Evolutionary conservation across 2,329 filamentous ascomycete species (phyloP), one percentile per base, ranked within the genome.

Genomic region (Alternaria longipes): DNA sequence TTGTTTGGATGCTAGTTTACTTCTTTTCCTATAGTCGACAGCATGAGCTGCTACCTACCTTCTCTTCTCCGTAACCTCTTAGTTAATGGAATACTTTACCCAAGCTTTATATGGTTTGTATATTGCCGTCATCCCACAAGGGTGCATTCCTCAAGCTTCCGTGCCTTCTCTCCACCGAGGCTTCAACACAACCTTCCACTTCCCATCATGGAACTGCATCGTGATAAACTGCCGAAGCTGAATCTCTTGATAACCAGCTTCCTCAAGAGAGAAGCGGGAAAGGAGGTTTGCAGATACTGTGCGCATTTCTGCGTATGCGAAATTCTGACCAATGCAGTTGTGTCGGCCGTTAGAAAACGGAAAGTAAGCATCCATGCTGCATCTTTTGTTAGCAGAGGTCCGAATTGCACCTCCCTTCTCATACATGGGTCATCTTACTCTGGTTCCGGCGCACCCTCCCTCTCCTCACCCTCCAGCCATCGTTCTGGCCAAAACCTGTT

Each of bases 151-250:
- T 34, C 14, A 54, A 24, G 26, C 26, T 12, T 54, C 20, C 26
- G 26, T 40, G 34, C 12, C 18, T 6, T 44, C 38, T 24, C 42
- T 53, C 50, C 50, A 53, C 12, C 50, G 22, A 16, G 50, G 50
- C n/a, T 53, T 53, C n/a, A 44, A 24, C 12, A 53, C 38, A 44
- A 53, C 38, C 9, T 16, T 53, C 50, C 50, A 53, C 24, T 53
- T 53, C 20, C 50, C 50, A 53, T 36, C 32, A 36, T 36, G 32
- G 5, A 36, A 44, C 12, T 54, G 26, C 51, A 54, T 54, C 38
- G 51, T 54, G 8, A 54, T 54, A 14, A 54, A 54, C 16, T 44
- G 51, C 26, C 51, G 51, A 26, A 54, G 51, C 12, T 54, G 51
- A 30, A 54, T 54, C 9, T 54, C 11, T 14, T 54, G 28, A 42